Percentiles rank a stretch among this genome's conserved stretches.
Conservation (phyloP, 305 asterid species). For the Fraxinus angustifolia region DNA sequence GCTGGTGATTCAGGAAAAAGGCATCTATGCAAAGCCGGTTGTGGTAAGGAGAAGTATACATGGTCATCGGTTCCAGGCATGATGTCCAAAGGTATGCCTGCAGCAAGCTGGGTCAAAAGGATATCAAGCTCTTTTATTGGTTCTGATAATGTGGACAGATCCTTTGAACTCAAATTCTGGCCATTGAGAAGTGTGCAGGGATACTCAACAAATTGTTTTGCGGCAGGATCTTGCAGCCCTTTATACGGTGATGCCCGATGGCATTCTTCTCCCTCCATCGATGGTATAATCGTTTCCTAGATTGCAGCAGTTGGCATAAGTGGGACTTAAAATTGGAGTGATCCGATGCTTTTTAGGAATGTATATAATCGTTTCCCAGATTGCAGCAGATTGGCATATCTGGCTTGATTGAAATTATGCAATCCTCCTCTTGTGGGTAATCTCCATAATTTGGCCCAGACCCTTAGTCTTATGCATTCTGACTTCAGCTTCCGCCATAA, state of each 20-base stretch:
- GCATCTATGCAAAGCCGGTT: conserved; percentile 68
- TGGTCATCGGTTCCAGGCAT: conserved; percentile 67
- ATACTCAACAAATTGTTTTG: conserved; percentile 37
- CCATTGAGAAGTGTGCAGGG: conserved; percentile 76
- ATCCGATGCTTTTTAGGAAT: too few relatives aligned
- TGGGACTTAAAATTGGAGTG: too few relatives aligned
- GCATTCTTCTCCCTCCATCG: neutral
- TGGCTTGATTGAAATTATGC: neutral
- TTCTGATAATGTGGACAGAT: conserved; percentile 70
- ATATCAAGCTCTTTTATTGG: conserved; percentile 92
- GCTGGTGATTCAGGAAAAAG: conserved; percentile 88
- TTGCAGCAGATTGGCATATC: neutral
- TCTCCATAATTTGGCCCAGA: neutral
- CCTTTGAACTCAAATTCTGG: conserved; percentile 80
- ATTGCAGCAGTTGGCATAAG: too few relatives aligned
- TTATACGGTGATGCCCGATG: neutral
- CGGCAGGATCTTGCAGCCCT: neutral
- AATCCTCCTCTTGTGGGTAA: neutral
- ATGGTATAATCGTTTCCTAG: too few relatives aligned
- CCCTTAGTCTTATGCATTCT: neutral
- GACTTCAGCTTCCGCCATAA: neutral
- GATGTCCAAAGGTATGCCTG: conserved; percentile 73
- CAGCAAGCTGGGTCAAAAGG: conserved; percentile 80
- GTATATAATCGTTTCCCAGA: too few relatives aligned
- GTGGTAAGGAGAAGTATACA: neutral